phyloP scores from a whole-genome alignment of 1,139 yeast genomes.

The Yamadazyma atmosphaerica region DNA sequence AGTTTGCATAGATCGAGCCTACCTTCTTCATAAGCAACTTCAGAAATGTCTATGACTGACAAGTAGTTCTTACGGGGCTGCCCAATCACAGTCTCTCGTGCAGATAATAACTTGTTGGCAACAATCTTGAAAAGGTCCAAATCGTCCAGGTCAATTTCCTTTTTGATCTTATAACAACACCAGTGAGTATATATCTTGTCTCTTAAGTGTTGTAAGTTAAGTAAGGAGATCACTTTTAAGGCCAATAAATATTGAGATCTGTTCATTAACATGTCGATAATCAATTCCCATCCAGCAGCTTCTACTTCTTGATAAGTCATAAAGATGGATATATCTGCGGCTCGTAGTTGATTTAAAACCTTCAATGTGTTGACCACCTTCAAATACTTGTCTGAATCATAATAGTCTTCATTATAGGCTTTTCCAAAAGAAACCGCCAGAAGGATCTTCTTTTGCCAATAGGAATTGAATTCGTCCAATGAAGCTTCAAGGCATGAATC shows the following conservation, averaged over 20 bases:
- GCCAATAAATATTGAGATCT: slow-evolving; percentile 67
- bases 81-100: slow-evolving; percentile 9
- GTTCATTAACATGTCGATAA: slow-evolving; percentile 58
- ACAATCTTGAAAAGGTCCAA: slow-evolving; percentile 54
- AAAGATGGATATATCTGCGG: slow-evolving; percentile 64
- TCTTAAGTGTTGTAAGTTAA: slow-evolving; percentile 46
- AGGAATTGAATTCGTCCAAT: slow-evolving; percentile 69
- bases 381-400: slow-evolving; percentile 62
- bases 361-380: slow-evolving; percentile 59
- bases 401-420: slow-evolving; percentile 47
- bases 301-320: slow-evolving; percentile 59
- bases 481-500: slow-evolving; percentile 75
- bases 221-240: slow-evolving; percentile 55
- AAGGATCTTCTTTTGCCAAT: slow-evolving; percentile 77
- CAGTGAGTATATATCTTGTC: slow-evolving; percentile 70
- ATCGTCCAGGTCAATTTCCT: slow-evolving; percentile 57
- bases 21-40: slow-evolving; percentile 82
- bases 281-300: slow-evolving; percentile 49
- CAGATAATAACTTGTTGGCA: slow-evolving; percentile 40
- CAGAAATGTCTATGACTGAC: slow-evolving; percentile 65
- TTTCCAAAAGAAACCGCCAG: slow-evolving; percentile 90
- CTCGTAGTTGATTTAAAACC: slow-evolving; percentile 68
- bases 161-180: slow-evolving; percentile 74
- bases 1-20: slow-evolving; percentile 65
- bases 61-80: slow-evolving; percentile 30